A percentile compares a stretch with the other conserved stretches of the same genome.
phyloP scores from a whole-genome alignment of 192 early-diverging fungal genomes.

The Coemansia sp. region DNA sequence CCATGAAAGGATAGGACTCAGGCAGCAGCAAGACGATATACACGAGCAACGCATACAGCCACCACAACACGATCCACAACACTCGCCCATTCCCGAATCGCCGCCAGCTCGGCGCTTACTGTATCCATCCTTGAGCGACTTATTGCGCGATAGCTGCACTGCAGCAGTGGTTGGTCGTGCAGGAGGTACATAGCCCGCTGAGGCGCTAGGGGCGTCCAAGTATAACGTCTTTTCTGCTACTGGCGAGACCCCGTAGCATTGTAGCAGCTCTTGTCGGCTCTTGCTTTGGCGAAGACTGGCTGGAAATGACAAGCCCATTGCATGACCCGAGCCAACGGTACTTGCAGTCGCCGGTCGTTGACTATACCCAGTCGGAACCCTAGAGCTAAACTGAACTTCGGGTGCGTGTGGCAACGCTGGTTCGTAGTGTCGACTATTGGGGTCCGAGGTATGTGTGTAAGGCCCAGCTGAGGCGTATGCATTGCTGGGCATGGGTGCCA shows the following conservation, averaged over 20 bases:
- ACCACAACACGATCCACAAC: conserved; percentile 54
- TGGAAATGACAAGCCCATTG: conserved; percentile 16
- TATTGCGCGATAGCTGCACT: conserved; percentile 41
- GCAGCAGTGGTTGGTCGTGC: conserved; percentile 17
- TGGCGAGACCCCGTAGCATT: conserved; percentile 7
- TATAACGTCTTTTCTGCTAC: conserved; percentile 1
- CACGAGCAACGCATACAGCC: conserved; percentile 49
- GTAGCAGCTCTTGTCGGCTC: conserved; percentile 39
- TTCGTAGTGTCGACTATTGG: background rate
- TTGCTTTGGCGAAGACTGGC: conserved; percentile 24
- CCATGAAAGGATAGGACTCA: conserved; percentile 41
- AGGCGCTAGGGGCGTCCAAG: background rate
- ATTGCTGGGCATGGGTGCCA: background rate
- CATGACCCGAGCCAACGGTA: conserved; percentile 26
- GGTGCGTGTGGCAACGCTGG: background rate
- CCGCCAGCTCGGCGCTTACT: conserved; percentile 42
- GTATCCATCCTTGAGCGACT: conserved; percentile 51
- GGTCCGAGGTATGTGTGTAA: background rate
- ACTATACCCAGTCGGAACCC: conserved; percentile 7
- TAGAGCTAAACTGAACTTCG: background rate
- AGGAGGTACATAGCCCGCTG: conserved; percentile 40
- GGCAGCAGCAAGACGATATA: conserved; percentile 35
- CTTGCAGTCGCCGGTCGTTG: conserved; percentile 16
- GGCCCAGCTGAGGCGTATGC: background rate
- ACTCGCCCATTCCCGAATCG: conserved; percentile 57